These are phyloP conservation scores for Mycena belliarum DNA, from an alignment of 768 basidiomycete species.

Conservation along the genomic window DNA sequence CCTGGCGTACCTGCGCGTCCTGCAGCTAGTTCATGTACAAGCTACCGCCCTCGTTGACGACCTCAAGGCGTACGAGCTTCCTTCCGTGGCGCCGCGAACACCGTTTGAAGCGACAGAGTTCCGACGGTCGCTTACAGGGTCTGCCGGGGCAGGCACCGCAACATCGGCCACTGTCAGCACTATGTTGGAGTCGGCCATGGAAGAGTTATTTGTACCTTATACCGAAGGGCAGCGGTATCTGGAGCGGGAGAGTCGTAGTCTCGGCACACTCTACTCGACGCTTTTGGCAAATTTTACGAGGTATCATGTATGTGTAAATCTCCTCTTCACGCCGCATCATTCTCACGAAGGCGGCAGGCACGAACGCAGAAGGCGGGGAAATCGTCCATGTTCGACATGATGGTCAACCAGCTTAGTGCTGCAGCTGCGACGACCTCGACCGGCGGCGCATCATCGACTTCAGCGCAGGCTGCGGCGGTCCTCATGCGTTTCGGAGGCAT, in stretches of 20 bases:
- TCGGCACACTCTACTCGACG: conserved; percentile 75
- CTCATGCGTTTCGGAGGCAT: conserved; percentile 91
- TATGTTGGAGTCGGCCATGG: conserved; percentile 95
- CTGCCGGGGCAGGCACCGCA: conserved; percentile 43
- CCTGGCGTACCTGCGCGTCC: conserved; percentile 85
- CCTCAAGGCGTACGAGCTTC: conserved; percentile 87
- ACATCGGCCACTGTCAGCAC: conserved; percentile 64
- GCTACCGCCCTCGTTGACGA: conserved; percentile 84
- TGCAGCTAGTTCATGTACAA: conserved; percentile 84
- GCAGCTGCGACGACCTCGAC: conserved; percentile 68
- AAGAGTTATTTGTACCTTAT: conserved; percentile 94
- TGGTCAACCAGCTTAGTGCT: conserved; percentile 86
- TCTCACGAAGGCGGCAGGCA: conserved; percentile 38
- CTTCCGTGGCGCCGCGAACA: conserved; percentile 63
- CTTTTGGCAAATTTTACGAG: conserved; percentile 76
- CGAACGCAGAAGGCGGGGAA: conserved; percentile 63
- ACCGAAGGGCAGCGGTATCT: conserved; percentile 90
- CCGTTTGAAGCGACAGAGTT: conserved; percentile 66
- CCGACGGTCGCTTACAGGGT: conserved; percentile 50
- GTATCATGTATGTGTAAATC: conserved; percentile 71
- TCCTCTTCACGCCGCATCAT: not conserved
- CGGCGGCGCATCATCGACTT: conserved; percentile 62
- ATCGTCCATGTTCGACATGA: conserved; percentile 82
- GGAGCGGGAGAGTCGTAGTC: conserved; percentile 84
- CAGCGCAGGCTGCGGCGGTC: conserved; percentile 84